These are phyloP conservation scores for Fraxinus sp. DNA, from an alignment of 305 asterid species.

Conservation along the genomic window DNA sequence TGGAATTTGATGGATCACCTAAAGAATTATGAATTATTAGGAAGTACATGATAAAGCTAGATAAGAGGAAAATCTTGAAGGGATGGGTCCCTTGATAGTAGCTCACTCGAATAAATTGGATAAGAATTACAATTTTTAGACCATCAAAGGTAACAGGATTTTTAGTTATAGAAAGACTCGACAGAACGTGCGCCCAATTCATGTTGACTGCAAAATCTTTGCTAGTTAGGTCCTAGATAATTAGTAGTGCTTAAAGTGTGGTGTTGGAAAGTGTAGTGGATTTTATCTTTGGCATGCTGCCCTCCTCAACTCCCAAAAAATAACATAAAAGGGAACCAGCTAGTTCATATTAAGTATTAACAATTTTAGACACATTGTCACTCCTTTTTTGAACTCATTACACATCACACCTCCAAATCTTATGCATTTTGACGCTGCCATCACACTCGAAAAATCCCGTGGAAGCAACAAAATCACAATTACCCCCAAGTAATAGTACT, in stretches of 20 bases:
- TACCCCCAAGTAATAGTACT: not conserved
- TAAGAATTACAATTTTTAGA: not conserved
- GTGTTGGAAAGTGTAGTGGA: not conserved
- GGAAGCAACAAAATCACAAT: not conserved
- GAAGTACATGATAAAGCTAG: not conserved
- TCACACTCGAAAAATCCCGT: not conserved
- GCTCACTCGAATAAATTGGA: not conserved
- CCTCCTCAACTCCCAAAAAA: not conserved
- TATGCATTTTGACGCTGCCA: not conserved
- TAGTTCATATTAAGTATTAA: not conserved
- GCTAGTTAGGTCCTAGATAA: constrained; percentile 4
- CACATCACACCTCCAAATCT: not conserved
- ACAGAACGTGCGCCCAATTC: not conserved
- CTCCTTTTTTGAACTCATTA: not conserved
- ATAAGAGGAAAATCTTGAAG: not conserved
- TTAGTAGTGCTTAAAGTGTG: not conserved
- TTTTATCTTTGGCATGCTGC: not conserved
- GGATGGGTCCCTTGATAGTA: not conserved
- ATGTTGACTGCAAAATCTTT: not conserved
- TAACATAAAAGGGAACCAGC: not conserved
- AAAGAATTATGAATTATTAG: not conserved
- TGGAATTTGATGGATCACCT: not conserved
- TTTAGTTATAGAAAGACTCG: not conserved
- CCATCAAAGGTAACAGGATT: not conserved
- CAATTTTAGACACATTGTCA: not conserved